phyloP scores from a whole-genome alignment of 148 eudicot genomes.

The Spergularia bocconei region DNA sequence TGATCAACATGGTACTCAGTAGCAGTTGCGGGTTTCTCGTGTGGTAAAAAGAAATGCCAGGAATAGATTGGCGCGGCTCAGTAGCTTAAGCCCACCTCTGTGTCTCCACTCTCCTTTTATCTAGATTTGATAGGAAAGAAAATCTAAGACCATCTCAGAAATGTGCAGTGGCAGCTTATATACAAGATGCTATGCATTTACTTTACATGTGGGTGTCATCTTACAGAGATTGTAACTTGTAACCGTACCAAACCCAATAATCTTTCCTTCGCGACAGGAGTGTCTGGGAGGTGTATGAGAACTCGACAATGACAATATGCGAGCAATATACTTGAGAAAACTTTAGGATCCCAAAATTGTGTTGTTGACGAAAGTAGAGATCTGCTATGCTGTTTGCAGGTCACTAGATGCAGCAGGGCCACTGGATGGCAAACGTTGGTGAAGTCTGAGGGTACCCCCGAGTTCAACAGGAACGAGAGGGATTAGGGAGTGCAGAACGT shows the following conservation, averaged over 20 bases:
- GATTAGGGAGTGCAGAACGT: conserved; percentile 76
- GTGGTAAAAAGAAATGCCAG: too few relatives aligned
- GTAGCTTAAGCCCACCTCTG: too few relatives aligned
- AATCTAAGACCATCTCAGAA: too few relatives aligned
- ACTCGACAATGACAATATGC: background rate
- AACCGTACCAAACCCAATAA: background rate
- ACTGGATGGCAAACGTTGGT: conserved; percentile 20
- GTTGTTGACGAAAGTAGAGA: background rate
- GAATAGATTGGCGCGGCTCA: too few relatives aligned
- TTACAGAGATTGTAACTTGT: conserved; percentile 9
- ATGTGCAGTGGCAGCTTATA: background rate
- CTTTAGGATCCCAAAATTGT: conserved; percentile 7
- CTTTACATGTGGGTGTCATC: conserved; percentile 7
- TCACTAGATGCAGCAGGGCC: background rate
- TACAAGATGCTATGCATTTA: background rate
- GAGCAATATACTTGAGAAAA: background rate
- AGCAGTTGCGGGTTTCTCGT: too few relatives aligned
- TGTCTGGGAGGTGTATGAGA: background rate
- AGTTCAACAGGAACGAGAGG: conserved; percentile 81
- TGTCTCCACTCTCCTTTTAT: too few relatives aligned
- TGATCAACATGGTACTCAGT: too few relatives aligned
- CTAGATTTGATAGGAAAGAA: too few relatives aligned
- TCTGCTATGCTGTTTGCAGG: conserved; percentile 14
- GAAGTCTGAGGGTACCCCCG: conserved; percentile 68
- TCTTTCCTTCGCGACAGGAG: background rate